Conservation (phyloP, 495 filamentous ascomycete species). For the Monascus purpureus region DNA sequence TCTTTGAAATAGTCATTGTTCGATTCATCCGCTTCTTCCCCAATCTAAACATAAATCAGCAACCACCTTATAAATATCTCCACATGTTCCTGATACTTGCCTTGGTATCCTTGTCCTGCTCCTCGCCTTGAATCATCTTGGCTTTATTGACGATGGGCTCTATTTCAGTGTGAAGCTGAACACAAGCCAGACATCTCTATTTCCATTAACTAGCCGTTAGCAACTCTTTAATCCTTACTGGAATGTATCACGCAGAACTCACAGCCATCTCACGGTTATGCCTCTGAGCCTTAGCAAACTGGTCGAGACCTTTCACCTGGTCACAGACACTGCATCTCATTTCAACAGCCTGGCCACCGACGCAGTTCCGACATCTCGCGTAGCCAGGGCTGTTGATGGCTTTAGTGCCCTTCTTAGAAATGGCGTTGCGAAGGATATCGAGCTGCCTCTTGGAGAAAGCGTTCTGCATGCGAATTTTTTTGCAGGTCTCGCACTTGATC, state of each 20-base stretch:
- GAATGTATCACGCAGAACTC: conserved; percentile 17
- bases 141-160: conserved; percentile 10
- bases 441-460: conserved; percentile 36
- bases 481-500: conserved; percentile 35
- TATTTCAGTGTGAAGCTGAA: conserved; percentile 18
- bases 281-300: conserved; percentile 46
- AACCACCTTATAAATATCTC: too few relatives aligned
- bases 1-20: not conserved
- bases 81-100: not conserved
- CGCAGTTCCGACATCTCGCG: conserved; percentile 14
- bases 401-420: conserved; percentile 5
- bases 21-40: not conserved
- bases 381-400: conserved; percentile 1
- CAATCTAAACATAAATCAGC: too few relatives aligned
- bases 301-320: conserved; percentile 26
- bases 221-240: too few relatives aligned
- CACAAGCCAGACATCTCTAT: conserved; percentile 44
- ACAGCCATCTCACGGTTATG: conserved; percentile 32
- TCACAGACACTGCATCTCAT: conserved; percentile 33
- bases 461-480: conserved; percentile 19
- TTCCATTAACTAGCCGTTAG: too few relatives aligned
- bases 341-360: conserved; percentile 14
- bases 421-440: conserved; percentile 17
- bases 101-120: not conserved
- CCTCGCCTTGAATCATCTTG: conserved; percentile 7